Evolutionary conservation across 306 rosid genomes (phyloP), one percentile per base, ranked within the genome.

Genomic region (Morella rubra): DNA sequence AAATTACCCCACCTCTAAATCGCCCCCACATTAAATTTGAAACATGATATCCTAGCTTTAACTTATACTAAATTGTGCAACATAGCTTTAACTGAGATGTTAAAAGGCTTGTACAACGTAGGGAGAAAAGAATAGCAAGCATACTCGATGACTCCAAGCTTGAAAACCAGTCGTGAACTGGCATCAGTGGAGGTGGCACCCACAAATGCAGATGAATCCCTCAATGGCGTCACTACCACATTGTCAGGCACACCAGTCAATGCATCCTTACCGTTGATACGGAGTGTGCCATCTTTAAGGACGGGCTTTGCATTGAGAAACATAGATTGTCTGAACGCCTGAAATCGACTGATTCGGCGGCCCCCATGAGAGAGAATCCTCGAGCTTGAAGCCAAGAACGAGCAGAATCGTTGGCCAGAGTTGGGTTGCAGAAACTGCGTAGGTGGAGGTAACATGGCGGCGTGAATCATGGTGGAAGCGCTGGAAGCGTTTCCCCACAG

Each of bases 241-340:
- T 74, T 82, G 59, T 76, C 73, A 15, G 86, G 86, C 50, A 82
- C 86, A 3, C 49, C 60, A n/a, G 83, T 82, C 74, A 82, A 22
- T 37, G 75, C 56, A n/a, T 74, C 71, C 44, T 62, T 62, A 27
- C 80, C 83, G 10, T 65, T 71, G 51, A 78, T 59, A 47, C 77
- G 74, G 12, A 82, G 74, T 68, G 75, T 20, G 8, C 80, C 76
- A 55, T 78, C 83, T 70, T 82, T 69, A 50, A 82, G 80, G 73
- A 62, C 74, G 51, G 80, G 83, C 46, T 78, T 78, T 22, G 74
- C 37, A 22, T 62, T 65, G 8, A 82, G 51, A 73, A 82, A 77
- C 79, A 58, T 56, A 46, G 85, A 77, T 22, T 66, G 81, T 68
- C 75, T 77, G 72, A 75, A 58, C 40, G 77, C 1, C 51, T 78